Evolutionary conservation across 306 rosid species (phyloP).

Genomic region (Malus sylvestris): DNA sequence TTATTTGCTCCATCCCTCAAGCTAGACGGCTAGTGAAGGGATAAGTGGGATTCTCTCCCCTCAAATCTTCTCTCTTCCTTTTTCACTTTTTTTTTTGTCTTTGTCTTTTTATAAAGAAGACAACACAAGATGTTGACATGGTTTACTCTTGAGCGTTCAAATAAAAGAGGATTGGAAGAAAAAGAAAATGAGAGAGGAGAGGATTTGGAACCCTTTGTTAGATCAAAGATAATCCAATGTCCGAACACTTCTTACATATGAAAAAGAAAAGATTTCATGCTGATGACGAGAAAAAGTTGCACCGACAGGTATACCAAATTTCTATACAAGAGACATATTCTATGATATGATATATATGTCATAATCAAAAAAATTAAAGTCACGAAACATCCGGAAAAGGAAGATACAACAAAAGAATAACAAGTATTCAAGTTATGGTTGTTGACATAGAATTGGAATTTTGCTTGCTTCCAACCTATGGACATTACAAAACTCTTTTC

Average conservation of each 20-base stretch:
- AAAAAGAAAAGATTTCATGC: not conserved
- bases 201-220: not conserved
- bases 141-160: fast-evolving
- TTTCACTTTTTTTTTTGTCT: no score
- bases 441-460: not conserved
- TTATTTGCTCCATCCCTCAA: not conserved
- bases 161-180: no score
- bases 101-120: no score
- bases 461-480: not conserved
- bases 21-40: not conserved
- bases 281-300: slow-evolving; percentile 1
- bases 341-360: not conserved
- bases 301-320: slow-evolving; percentile 11
- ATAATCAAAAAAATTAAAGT: slow-evolving; percentile 22
- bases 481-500: not conserved
- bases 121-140: fast-evolving
- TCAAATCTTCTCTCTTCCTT: no score
- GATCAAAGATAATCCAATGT: not conserved
- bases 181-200: no score
- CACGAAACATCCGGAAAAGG: slow-evolving; percentile 4
- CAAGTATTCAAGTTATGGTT: not conserved
- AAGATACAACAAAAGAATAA: not conserved
- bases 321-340: not conserved
- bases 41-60: no score
- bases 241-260: not conserved